Evolutionary conservation across 768 basidiomycete genomes (phyloP), one percentile per base, ranked within the genome.

Genomic region (Pilatotrama ljubarskyi): DNA sequence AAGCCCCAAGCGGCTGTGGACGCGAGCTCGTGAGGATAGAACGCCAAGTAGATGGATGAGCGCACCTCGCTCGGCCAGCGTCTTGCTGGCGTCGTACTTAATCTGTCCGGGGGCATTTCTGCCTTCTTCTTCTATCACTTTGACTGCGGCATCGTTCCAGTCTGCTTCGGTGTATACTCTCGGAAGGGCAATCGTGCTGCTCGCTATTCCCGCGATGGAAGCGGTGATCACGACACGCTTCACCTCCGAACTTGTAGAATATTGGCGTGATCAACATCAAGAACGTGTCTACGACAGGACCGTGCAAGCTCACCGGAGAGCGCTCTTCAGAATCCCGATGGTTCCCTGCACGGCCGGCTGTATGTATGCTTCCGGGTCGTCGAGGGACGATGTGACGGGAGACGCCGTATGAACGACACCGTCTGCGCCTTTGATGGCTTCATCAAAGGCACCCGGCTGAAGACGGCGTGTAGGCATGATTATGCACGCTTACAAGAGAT

Each of bases 321-420:
- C 80, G 43, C 84, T 84, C 59, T 82, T 73, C 22, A 93, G 74
- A 13, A 93, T 76, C 5, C 83, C 78, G 0, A 82, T 63, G 0
- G 91, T 93, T 1, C 91, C 91, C 5, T 84, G 73, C 5, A 93
- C 81, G 18, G 91, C 91, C 2, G 92, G 91, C 17, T 70, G 71
- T 61, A 91, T 84, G 38, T 88, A 65, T 57, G 88, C 85, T 6
- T 74, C 58, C 5, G 75, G 72, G 40, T 84, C 78, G 17, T 76
- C 74, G 1, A 75, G 76, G 1, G 78, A 72, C 18, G 75, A 61
- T 51, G 79, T 73, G 65, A 85, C 78, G 0, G 88, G 88, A 0
- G 87, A 87, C 0, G 87, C 88, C 1, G 78, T 83, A 64, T 91
- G 90, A 35, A 77, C 79, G 47, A 93, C 81, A 0, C 80, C 91